Evolutionary conservation across 108 stramenopile species (phyloP).

Genomic region (Chaetoceros tenuissimus): DNA sequence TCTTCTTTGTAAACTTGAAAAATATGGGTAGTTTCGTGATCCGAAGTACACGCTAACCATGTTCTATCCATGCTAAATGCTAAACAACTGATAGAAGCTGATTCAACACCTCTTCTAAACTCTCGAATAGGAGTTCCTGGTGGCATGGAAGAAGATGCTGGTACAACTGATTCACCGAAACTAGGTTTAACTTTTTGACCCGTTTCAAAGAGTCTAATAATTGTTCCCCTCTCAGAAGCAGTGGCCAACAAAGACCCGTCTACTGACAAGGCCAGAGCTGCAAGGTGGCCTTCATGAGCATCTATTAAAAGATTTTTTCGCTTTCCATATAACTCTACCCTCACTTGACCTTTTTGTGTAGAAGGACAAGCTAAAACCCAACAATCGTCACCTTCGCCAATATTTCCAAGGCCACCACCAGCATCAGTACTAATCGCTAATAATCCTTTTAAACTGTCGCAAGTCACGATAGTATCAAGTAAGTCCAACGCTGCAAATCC

Average conservation of each 20-base stretch:
- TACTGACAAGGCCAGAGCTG: conserved; percentile 71
- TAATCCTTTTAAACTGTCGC: conserved; percentile 56
- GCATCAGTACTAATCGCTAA: conserved; percentile 82
- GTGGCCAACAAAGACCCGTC: conserved; percentile 89
- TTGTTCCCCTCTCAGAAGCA: conserved; percentile 89
- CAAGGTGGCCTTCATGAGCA: conserved; percentile 91
- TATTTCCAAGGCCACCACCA: conserved; percentile 21
- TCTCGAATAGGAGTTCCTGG: conserved; percentile 62
- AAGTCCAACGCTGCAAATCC: conserved; percentile 87
- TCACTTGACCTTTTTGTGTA: conserved; percentile 80
- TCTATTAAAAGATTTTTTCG: conserved; percentile 78
- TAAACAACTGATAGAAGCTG: conserved; percentile 84
- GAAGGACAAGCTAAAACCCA: conserved; percentile 95
- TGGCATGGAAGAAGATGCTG: conserved; percentile 8
- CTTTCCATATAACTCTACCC: conserved; percentile 92
- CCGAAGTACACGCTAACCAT: conserved; percentile 89
- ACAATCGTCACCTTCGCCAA: conserved; percentile 28
- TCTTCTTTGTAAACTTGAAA: conserved; percentile 43
- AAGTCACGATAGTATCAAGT: conserved; percentile 90
- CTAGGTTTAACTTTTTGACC: conserved; percentile 41
- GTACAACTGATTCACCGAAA: conserved; percentile 39
- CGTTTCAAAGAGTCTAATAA: conserved; percentile 92
- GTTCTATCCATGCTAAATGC: conserved; percentile 74
- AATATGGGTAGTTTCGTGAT: conserved; percentile 95
- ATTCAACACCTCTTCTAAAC: conserved; percentile 91